Base-by-base conservation (phyloP, 371 early-diverging fungal genomes). In the Mucor sp. region DNA sequence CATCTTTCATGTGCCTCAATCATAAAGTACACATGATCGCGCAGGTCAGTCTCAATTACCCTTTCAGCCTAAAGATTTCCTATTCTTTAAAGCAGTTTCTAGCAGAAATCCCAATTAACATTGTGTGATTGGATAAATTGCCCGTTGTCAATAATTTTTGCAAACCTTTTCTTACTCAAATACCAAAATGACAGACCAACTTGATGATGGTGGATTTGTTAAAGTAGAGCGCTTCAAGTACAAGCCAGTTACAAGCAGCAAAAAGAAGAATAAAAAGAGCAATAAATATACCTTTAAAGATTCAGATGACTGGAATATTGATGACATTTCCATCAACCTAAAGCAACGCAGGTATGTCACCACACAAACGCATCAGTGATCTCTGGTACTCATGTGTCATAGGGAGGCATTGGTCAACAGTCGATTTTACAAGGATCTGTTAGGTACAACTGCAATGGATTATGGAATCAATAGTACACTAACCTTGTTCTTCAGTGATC, bases 351-450 rank as follows among this genome's bases (percentile, higher is more conserved):
- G 71, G 76, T 76, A 78, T 62, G 44, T n/a, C 33, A 19, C 0
- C 19, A 23, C 25, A 19, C 30, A 17, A n/a, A 11, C 37, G 37
- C 30, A 32, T 28, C 12, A 27, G 55, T 19, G 19, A 3, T 28
- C 25, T 55, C 37, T 35, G 12, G 37, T 35, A 12, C 37, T 35
- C 3, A 39, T 39, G 4, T 23, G 14, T 4, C 50, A 25, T 66
- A 80, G 81, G 62, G 72, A 72, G 35, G 39, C 62, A 8, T 59
- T 81, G 32, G 25, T 70, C 1, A 58, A 63, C 1, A 81, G 82
- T 60, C 53, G 64, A 39, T 81, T 81, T 37, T 81, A 75, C 43
- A 74, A 75, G n/a, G 79, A 79, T 0, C 60, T 81, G 5, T 43
- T 61, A 9, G 71, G 77, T 75, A 62, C 27, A 8, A 5, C 19